Conservation (phyloP, 176 grass and related monocot genomes). For the Bolboschoenus planiculmis region DNA sequence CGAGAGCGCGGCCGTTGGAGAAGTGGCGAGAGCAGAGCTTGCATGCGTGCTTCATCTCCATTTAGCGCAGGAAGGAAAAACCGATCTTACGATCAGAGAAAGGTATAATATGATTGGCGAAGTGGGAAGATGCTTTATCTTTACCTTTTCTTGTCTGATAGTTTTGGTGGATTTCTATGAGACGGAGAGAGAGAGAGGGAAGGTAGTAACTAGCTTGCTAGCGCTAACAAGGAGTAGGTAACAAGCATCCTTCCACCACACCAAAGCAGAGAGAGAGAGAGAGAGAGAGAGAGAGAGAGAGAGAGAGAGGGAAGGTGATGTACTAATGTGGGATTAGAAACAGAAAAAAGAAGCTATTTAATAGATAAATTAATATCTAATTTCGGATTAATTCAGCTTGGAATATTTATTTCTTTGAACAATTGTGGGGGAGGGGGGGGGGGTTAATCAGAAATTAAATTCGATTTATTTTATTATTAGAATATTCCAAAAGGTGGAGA, state of each 20-base stretch:
- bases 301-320: neutral
- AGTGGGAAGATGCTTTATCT: conserved; percentile 21
- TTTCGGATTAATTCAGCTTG: conserved; percentile 5
- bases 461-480: neutral
- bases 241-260: conserved; percentile 73
- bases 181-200: conserved; percentile 21
- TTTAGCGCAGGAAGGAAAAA: neutral
- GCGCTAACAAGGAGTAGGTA: conserved; percentile 62
- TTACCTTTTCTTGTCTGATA: conserved; percentile 16
- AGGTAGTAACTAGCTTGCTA: neutral
- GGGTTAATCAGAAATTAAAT: neutral
- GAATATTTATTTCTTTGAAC: conserved; percentile 16
- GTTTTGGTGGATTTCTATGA: conserved; percentile 18
- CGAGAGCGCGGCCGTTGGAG: conserved; percentile 75
- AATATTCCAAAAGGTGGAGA: conserved; percentile 7
- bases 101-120: neutral
- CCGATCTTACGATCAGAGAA: neutral
- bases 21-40: conserved; percentile 86
- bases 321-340: conserved; percentile 29
- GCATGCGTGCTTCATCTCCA: conserved; percentile 78
- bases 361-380: neutral
- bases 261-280: conserved; percentile 14
- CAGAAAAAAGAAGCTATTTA: conserved; percentile 13
- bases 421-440: too few species aligned
- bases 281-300: neutral